Percentiles rank a stretch among this genome's conserved stretches.
These are phyloP conservation scores for Syzygium malaccense DNA, from an alignment of 441 rosid species.

Conservation along the genomic window DNA sequence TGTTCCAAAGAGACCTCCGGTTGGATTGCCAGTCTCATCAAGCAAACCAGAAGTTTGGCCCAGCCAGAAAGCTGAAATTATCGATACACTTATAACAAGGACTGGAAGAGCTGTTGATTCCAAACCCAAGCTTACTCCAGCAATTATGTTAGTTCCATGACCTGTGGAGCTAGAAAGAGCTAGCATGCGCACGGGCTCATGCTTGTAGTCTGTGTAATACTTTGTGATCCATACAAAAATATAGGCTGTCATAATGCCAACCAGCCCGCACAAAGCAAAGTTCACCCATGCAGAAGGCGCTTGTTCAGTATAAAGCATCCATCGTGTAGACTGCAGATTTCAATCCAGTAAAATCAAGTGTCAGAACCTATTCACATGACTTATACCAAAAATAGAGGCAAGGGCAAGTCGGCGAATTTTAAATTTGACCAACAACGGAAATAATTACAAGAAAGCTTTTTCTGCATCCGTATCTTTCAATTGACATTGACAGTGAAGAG, in stretches of 20 bases:
- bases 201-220: slow-evolving; percentile 97
- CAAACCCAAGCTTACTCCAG: slow-evolving; percentile 97
- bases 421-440: not conserved
- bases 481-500: not conserved
- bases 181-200: slow-evolving; percentile 86
- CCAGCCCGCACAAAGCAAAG: slow-evolving; percentile 92
- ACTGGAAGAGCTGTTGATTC: slow-evolving; percentile 99
- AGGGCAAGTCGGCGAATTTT: not conserved
- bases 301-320: slow-evolving; percentile 94
- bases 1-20: slow-evolving; percentile 96
- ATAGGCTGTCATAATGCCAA: slow-evolving; percentile 94
- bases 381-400: not conserved
- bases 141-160: slow-evolving; percentile 97
- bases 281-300: slow-evolving; percentile 98
- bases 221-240: slow-evolving; percentile 85
- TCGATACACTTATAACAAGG: slow-evolving; percentile 76
- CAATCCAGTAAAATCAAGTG: slow-evolving; percentile 13
- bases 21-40: slow-evolving; percentile 78
- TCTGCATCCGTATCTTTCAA: not conserved
- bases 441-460: not conserved
- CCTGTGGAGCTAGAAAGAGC: slow-evolving; percentile 98
- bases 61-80: slow-evolving; percentile 86
- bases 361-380: slow-evolving; percentile 9
- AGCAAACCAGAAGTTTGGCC: slow-evolving; percentile 90
- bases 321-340: slow-evolving; percentile 76